Evolutionary conservation across 768 basidiomycete genomes (phyloP), one percentile per base, ranked within the genome.

Genomic region (Pleurotus sapidus): DNA sequence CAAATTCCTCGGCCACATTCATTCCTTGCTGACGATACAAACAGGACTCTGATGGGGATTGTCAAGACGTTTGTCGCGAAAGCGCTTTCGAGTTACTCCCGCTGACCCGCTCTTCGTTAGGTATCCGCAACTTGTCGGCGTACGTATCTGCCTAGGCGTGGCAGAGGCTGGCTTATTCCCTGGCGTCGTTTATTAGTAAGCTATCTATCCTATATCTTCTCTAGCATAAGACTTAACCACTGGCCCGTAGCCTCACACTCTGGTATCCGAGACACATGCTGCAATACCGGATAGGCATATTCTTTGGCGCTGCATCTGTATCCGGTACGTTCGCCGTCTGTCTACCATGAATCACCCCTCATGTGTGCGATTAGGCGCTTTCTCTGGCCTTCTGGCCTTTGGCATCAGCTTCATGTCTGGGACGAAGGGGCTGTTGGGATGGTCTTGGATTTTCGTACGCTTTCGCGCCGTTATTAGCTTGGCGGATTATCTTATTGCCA

Each of bases 141-240:
- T 74, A 7, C 79, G 86, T 9, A 68, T 84, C 5, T 81, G 79
- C 58, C 79, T 89, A 0, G 89, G 88, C 2, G 64, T 86, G 1
- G 79, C 86, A 0, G 89, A 91, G 68, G 84, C 86, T 3, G 87
- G 89, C 3, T 66, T 89, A 7, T 90, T 87, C 68, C 88, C 89
- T 8, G 88, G 88, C 23, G 86, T 89, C 6, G 80, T 82, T 0
- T 91, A 88, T 72, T 90, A 87, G 88, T 88, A 56, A 43, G 79
- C 67, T 3, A 4, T 40, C 23, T 4, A 45, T 20, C 25, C 5
- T 7, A 9, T 34, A 3, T 24, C 37, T 30, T 43, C 7, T 4
- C 20, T 43, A 17, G 5, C 7, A 46, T 17, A 11, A 15, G 53
- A 25, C 50, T 51, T 1, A 45, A 57, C 4, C 20, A 49, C 42